Evolutionary conservation across 768 basidiomycete species (phyloP).

Genomic region (Boletales sp.): DNA sequence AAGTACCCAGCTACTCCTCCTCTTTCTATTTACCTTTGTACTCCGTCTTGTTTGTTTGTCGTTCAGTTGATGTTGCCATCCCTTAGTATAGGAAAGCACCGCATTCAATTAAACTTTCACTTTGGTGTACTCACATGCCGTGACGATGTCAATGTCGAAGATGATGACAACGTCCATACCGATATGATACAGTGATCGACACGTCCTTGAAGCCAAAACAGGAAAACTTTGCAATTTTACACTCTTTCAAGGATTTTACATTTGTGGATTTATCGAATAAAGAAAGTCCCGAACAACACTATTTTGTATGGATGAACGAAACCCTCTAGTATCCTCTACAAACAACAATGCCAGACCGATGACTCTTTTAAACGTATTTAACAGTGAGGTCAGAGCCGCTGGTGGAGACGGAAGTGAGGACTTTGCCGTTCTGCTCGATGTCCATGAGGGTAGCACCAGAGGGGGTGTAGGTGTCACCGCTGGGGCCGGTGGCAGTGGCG

Average conservation of each 20-base stretch:
- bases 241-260: too few species aligned
- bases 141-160: too few species aligned
- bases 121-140: too few species aligned
- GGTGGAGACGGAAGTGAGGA: slow-evolving; percentile 12
- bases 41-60: slow-evolving; percentile 1
- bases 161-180: too few species aligned
- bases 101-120: too few species aligned
- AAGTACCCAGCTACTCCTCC: not conserved
- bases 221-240: too few species aligned
- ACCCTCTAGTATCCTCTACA: too few species aligned
- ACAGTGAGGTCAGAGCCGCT: slow-evolving; percentile 1
- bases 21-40: slow-evolving; percentile 4
- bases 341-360: not conserved
- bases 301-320: too few species aligned
- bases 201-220: too few species aligned
- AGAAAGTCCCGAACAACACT: too few species aligned
- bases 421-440: slow-evolving; percentile 6
- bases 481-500: slow-evolving; percentile 7
- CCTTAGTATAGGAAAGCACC: not conserved
- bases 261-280: too few species aligned
- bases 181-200: too few species aligned
- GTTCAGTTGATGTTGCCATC: not conserved
- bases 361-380: slow-evolving; percentile 2
- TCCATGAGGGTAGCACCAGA: slow-evolving; percentile 7
- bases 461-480: slow-evolving; percentile 5